These are phyloP conservation scores for Diaporthe caulivora DNA, from an alignment of 2,329 filamentous ascomycete genomes.

Conservation along the genomic window DNA sequence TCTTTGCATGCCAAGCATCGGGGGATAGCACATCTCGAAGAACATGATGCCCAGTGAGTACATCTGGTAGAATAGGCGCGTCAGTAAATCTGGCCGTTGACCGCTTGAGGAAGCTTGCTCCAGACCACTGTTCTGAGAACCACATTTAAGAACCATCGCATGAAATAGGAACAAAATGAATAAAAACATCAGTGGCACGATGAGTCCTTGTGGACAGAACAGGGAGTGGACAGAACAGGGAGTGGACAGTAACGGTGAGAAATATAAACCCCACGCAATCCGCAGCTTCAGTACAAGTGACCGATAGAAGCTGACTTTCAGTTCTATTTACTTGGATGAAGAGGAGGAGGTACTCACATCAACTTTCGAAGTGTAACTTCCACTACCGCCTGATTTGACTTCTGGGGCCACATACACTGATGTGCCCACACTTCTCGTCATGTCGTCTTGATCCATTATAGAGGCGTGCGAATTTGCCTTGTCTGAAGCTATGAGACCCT, in stretches of 20 bases:
- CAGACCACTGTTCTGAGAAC: neutral
- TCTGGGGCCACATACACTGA: slow-evolving; percentile 95
- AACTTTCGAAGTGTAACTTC: slow-evolving; percentile 91
- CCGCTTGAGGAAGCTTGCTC: neutral
- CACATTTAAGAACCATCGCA: neutral
- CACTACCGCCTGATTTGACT: slow-evolving; percentile 79
- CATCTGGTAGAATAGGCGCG: slow-evolving; percentile 69
- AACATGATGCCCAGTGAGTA: slow-evolving; percentile 97
- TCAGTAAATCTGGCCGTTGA: slow-evolving; percentile 38
- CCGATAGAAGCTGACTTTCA: neutral
- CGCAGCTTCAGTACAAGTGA: neutral
- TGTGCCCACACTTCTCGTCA: slow-evolving; percentile 81
- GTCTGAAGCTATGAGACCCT: slow-evolving; percentile 79
- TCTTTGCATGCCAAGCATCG: slow-evolving; percentile 73
- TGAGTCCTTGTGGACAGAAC: neutral
- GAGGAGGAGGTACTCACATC: slow-evolving; percentile 69
- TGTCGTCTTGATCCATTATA: slow-evolving; percentile 67
- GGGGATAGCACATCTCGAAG: slow-evolving; percentile 92
- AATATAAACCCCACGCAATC: neutral
- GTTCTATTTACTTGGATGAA: neutral
- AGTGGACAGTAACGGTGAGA: neutral
- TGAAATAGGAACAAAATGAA: neutral
- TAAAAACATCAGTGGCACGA: neutral
- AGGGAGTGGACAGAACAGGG: neutral
- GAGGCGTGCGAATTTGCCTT: slow-evolving; percentile 56